phyloP scores from a whole-genome alignment of 176 grass and related monocot species.

The Rhynchospora breviuscula region DNA sequence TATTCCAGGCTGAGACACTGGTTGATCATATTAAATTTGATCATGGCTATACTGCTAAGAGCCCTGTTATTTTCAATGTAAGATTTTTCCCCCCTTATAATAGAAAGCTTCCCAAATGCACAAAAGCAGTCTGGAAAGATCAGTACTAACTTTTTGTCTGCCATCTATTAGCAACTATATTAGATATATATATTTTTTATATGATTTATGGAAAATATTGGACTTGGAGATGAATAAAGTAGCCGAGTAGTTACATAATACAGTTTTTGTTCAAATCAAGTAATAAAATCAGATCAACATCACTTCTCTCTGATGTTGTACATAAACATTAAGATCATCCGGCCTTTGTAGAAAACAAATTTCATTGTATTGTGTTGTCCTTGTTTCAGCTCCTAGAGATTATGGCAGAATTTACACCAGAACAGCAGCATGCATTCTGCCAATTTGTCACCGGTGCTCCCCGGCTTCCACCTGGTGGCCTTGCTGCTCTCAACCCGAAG shows the following conservation, averaged over 20 bases:
- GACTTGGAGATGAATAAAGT: not conserved
- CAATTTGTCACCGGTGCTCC: slow-evolving; percentile 92
- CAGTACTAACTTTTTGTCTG: not conserved
- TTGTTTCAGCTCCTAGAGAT: slow-evolving; percentile 71
- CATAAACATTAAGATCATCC: not conserved
- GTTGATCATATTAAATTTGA: slow-evolving; percentile 94
- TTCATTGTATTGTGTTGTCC: slow-evolving; percentile 23
- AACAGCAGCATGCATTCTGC: slow-evolving; percentile 83
- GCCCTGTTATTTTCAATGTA: slow-evolving; percentile 73
- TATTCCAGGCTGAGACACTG: slow-evolving; percentile 53
- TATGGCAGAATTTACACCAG: slow-evolving; percentile 69
- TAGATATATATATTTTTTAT: no score
- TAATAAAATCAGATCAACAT: not conserved
- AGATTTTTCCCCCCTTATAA: slow-evolving; percentile 2
- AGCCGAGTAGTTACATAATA: not conserved
- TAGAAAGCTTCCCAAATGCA: not conserved
- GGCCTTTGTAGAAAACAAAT: not conserved
- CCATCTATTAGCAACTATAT: not conserved
- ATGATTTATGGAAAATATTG: not conserved
- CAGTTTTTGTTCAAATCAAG: not conserved
- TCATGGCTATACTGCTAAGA: slow-evolving; percentile 91
- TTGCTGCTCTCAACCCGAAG: slow-evolving; percentile 76
- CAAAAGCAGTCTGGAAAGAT: not conserved
- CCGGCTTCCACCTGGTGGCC: slow-evolving; percentile 78
- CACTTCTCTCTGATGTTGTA: not conserved